Evolutionary conservation across 2,329 filamentous ascomycete genomes (phyloP).

Genomic region (Ampelomyces quisqualis): DNA sequence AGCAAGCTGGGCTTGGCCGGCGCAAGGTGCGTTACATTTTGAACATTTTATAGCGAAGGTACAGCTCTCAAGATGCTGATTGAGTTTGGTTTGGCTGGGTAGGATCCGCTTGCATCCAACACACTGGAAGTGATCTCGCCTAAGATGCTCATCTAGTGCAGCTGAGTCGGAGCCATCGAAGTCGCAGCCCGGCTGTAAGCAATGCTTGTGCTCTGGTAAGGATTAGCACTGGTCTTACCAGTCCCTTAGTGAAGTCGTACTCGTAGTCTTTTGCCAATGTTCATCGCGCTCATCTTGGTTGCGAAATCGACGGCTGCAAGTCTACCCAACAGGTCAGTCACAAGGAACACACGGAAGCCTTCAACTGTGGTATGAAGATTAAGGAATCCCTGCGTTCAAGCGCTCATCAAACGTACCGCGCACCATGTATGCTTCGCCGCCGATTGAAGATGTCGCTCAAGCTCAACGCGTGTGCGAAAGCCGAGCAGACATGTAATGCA

Average conservation of each 20-base stretch:
- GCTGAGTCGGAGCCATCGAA: conserved; percentile 27
- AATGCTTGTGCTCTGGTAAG: conserved; percentile 33
- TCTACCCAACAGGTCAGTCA: background rate
- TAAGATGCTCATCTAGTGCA: conserved; percentile 26
- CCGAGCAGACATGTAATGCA: conserved; percentile 34
- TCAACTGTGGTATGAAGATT: background rate
- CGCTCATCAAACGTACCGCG: no score
- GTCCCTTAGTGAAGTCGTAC: conserved; percentile 9
- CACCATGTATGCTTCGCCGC: conserved; percentile 35
- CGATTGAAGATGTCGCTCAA: conserved; percentile 28
- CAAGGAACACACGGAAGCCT: background rate
- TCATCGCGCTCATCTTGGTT: conserved; percentile 36
- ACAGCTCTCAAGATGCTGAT: conserved; percentile 26
- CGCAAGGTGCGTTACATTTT: conserved; percentile 21
- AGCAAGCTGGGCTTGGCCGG: conserved; percentile 20
- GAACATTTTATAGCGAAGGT: conserved; percentile 20
- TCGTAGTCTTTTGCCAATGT: conserved; percentile 34
- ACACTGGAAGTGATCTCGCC: conserved; percentile 36
- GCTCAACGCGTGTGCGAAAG: conserved; percentile 21
- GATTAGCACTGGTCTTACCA: background rate
- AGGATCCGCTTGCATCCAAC: conserved; percentile 32
- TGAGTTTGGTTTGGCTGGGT: conserved; percentile 31
- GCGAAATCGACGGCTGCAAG: conserved; percentile 30
- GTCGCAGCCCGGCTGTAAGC: conserved; percentile 35
- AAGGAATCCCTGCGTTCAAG: no score